Evolutionary conservation across 345 rosid genomes (phyloP).

Genomic region (Anastatica hierochuntica): DNA sequence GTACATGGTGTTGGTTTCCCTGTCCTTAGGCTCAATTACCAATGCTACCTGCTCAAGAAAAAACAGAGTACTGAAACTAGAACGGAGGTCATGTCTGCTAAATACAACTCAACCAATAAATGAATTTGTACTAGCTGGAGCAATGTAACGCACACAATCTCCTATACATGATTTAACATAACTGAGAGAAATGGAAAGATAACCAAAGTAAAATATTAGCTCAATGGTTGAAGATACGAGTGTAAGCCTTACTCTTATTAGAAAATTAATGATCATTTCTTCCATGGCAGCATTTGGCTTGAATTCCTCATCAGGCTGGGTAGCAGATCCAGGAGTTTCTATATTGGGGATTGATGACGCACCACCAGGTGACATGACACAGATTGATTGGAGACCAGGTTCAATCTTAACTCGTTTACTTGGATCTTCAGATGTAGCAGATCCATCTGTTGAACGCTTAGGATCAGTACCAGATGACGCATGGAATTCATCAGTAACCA

Average conservation of each 20-base stretch:
- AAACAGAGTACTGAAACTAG: background rate
- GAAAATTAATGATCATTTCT: conserved; percentile 98
- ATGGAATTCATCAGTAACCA: conserved; percentile 47
- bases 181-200: background rate
- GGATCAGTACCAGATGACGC: conserved; percentile 47
- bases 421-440: conserved; percentile 71
- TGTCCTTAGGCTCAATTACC: conserved; percentile 98
- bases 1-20: conserved; percentile 84
- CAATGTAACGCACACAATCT: background rate
- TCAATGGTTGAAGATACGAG: background rate
- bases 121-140: conserved; percentile 5
- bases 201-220: conserved; percentile 3
- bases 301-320: conserved; percentile 97
- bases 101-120: background rate
- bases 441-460: conserved; percentile 71
- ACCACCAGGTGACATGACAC: conserved; percentile 96
- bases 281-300: conserved; percentile 99
- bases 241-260: conserved; percentile 69
- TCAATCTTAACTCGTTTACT: conserved; percentile 84
- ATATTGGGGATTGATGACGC: conserved; percentile 75
- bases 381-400: conserved; percentile 86
- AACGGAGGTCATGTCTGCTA: background rate
- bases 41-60: conserved; percentile 69
- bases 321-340: conserved; percentile 93
- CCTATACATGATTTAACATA: conserved; percentile 11